Evolutionary conservation across 208 protist genomes (phyloP).

Genomic region (Porcisia deanei): DNA sequence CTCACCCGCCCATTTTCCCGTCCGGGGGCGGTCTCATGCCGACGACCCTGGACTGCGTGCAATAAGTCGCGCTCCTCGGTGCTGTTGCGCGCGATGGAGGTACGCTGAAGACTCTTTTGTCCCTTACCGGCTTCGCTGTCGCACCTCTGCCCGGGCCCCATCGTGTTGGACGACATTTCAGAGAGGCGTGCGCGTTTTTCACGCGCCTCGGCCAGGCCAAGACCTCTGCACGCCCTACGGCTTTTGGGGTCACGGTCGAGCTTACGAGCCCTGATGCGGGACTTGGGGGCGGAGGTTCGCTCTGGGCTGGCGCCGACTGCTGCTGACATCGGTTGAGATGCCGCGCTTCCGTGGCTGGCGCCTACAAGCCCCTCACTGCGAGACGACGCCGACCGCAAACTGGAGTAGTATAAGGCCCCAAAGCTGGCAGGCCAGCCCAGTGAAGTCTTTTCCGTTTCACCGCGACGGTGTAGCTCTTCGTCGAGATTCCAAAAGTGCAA

Average conservation of each 20-base stretch:
- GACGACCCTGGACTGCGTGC: background rate
- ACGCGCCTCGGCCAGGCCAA: constrained; percentile 33
- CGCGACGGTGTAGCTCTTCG: constrained; percentile 60
- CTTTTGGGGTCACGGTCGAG: constrained; percentile 9
- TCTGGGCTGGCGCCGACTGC: background rate
- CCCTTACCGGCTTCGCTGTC: background rate
- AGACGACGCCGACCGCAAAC: constrained; percentile 16
- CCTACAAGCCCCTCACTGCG: constrained; percentile 8
- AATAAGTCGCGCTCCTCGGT: constrained; percentile 13
- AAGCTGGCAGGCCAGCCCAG: constrained; percentile 24
- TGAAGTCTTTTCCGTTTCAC: background rate
- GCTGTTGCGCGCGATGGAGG: constrained; percentile 19
- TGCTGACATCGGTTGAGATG: constrained; percentile 5
- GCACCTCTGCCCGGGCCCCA: background rate
- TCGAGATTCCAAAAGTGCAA: constrained; percentile 90
- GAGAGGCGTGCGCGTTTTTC: constrained; percentile 27
- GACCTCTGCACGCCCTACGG: constrained; percentile 10
- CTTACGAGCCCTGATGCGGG: constrained; percentile 8
- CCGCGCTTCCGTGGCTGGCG: constrained; percentile 6
- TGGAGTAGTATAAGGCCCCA: constrained; percentile 7
- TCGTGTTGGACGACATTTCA: constrained; percentile 15
- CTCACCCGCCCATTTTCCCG: background rate
- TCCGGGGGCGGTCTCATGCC: background rate
- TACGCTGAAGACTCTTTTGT: constrained; percentile 19
- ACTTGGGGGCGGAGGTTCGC: constrained; percentile 3